These are phyloP conservation scores for Mucor sp. DNA, from an alignment of 371 early-diverging fungal genomes.

Conservation along the genomic window DNA sequence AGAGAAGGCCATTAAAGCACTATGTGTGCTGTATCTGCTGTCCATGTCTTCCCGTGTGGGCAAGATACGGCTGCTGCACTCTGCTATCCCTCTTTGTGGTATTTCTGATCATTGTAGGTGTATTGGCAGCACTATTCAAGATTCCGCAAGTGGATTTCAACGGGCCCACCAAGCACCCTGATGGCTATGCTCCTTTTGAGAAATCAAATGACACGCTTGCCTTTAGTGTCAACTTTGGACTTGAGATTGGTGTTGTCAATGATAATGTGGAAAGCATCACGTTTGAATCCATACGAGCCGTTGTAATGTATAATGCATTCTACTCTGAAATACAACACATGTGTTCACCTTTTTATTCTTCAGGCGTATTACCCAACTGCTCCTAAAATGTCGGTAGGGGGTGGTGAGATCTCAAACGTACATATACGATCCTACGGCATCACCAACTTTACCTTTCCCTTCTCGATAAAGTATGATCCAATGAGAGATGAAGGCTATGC, in stretches of 20 bases:
- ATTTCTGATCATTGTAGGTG: conserved; percentile 12
- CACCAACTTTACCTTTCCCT: conserved; percentile 38
- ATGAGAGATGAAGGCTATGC: conserved; percentile 27
- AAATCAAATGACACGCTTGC: conserved; percentile 7
- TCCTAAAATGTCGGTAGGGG: conserved; percentile 36
- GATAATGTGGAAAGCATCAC: conserved; percentile 37
- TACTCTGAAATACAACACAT: no score
- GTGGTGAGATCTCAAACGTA: conserved; percentile 33
- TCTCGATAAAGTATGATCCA: conserved; percentile 32
- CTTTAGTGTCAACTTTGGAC: conserved; percentile 24
- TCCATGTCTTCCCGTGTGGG: conserved; percentile 27
- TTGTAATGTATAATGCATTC: no score
- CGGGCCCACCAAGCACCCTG: conserved; percentile 25
- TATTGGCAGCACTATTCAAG: conserved; percentile 26
- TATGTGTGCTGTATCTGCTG: conserved; percentile 24
- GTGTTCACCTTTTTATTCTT: background rate
- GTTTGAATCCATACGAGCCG: conserved; percentile 36
- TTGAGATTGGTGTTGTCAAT: conserved; percentile 37
- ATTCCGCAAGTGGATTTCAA: conserved; percentile 23
- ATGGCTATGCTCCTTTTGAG: conserved; percentile 14
- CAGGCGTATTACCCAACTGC: conserved; percentile 48
- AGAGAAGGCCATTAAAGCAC: background rate
- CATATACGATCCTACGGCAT: conserved; percentile 33
- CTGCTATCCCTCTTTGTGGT: conserved; percentile 9
- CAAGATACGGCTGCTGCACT: conserved; percentile 21